A percentile compares a stretch with the other conserved stretches of the same genome.
Evolutionary conservation across 208 protist species (phyloP).

Genomic region (Polymyxa betae): DNA sequence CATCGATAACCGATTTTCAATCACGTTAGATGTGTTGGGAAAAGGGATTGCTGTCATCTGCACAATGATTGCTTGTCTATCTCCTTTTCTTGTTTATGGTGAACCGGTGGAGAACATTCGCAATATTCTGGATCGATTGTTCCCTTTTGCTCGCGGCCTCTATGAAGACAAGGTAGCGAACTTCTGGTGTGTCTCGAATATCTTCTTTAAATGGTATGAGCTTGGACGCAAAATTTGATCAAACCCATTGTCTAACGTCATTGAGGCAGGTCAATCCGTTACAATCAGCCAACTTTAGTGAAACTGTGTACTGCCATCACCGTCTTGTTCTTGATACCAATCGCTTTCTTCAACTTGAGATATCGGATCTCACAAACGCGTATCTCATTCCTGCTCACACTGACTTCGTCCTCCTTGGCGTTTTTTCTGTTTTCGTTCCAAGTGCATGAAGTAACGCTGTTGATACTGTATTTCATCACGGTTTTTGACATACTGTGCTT

Average conservation of each 20-base stretch:
- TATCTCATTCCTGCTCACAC: too few species aligned
- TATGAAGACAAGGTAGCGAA: constrained; percentile 90
- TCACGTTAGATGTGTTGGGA: background rate
- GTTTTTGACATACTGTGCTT: background rate
- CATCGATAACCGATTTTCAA: background rate
- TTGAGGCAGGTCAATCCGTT: background rate
- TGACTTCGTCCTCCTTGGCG: background rate
- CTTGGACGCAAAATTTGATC: background rate
- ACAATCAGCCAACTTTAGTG: background rate
- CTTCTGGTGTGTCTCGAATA: constrained; percentile 79
- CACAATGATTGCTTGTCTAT: background rate
- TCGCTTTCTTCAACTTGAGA: background rate
- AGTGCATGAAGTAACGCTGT: constrained; percentile 10
- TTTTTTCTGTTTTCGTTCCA: constrained; percentile 59
- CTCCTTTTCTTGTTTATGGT: constrained; percentile 19
- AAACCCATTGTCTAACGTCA: background rate
- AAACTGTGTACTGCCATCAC: background rate
- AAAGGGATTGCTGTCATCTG: background rate
- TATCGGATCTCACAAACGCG: background rate
- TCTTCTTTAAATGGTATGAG: constrained; percentile 64
- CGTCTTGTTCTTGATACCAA: constrained; percentile 3
- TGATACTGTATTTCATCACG: background rate
- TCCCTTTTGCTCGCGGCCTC: constrained; percentile 81
- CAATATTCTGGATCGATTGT: constrained; percentile 73
- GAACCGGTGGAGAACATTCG: background rate